Evolutionary conservation across 441 rosid species (phyloP).

Genomic region (Corymbia calophylla): DNA sequence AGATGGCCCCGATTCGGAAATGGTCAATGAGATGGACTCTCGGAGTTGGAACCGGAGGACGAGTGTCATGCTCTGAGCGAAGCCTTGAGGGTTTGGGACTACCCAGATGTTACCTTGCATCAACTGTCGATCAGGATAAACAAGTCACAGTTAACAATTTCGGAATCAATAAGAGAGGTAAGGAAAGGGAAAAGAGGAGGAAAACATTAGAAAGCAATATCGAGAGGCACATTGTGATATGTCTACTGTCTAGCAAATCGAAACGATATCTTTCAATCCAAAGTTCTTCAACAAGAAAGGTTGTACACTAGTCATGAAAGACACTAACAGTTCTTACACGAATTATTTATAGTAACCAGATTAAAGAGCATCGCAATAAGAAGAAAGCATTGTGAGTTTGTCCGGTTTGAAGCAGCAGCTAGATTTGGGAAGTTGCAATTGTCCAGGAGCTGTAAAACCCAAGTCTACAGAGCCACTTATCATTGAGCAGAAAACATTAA

Average conservation of each 20-base stretch:
- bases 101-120: slow-evolving; percentile 78
- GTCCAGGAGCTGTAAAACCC: not conserved
- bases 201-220: not conserved
- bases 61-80: slow-evolving; percentile 58
- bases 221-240: not conserved
- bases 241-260: not conserved
- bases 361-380: not conserved
- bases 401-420: not conserved
- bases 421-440: not conserved
- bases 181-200: not conserved
- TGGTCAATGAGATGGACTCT: slow-evolving; percentile 22
- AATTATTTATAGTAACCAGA: not conserved
- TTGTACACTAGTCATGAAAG: not conserved
- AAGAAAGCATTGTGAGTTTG: not conserved
- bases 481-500: not conserved
- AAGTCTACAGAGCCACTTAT: not conserved
- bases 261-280: not conserved
- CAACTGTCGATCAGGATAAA: slow-evolving; percentile 30
- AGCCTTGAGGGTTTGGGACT: slow-evolving; percentile 43
- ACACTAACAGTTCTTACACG: not conserved
- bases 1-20: slow-evolving; percentile 45
- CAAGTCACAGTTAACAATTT: not conserved
- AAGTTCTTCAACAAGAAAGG: not conserved
- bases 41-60: slow-evolving; percentile 56
- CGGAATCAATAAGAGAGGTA: not conserved